Evolutionary conservation across 2,329 filamentous ascomycete species (phyloP).

Genomic region (Colletotrichum scovillei): DNA sequence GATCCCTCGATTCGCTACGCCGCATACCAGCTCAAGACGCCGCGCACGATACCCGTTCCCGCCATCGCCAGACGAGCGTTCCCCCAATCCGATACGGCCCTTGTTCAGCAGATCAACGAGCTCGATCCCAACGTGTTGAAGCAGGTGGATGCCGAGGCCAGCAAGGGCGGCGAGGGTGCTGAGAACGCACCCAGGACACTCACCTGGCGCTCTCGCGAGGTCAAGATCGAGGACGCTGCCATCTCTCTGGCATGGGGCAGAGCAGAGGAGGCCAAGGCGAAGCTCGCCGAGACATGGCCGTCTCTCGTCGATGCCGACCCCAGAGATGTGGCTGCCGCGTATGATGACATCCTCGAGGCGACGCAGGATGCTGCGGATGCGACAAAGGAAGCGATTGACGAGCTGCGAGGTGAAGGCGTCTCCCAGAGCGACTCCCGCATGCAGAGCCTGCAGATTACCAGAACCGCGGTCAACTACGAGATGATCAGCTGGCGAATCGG

Average conservation of each 20-base stretch:
- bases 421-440: constrained; percentile 86
- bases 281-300: constrained; percentile 60
- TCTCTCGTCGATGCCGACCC: constrained; percentile 57
- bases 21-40: constrained; percentile 90
- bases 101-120: constrained; percentile 76
- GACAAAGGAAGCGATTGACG: constrained; percentile 92
- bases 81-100: constrained; percentile 68
- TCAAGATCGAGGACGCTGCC: constrained; percentile 91
- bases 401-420: constrained; percentile 84
- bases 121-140: constrained; percentile 76
- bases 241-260: constrained; percentile 86
- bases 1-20: constrained; percentile 96
- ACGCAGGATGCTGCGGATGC: constrained; percentile 96
- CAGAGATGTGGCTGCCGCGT: constrained; percentile 83
- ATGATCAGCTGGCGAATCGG: constrained; percentile 96
- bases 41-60: constrained; percentile 84
- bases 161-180: constrained; percentile 60
- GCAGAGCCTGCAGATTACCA: constrained; percentile 92
- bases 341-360: constrained; percentile 89
- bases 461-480: constrained; percentile 93
- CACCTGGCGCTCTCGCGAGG: constrained; percentile 86
- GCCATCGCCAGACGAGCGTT: constrained; percentile 85
- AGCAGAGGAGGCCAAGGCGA: constrained; percentile 66
- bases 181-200: constrained; percentile 78
- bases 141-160: constrained; percentile 61